Percentiles rank a stretch among this genome's conserved stretches.
Conservation (phyloP, 2,329 filamentous ascomycete species). For the Aquanectria penicillioides region DNA sequence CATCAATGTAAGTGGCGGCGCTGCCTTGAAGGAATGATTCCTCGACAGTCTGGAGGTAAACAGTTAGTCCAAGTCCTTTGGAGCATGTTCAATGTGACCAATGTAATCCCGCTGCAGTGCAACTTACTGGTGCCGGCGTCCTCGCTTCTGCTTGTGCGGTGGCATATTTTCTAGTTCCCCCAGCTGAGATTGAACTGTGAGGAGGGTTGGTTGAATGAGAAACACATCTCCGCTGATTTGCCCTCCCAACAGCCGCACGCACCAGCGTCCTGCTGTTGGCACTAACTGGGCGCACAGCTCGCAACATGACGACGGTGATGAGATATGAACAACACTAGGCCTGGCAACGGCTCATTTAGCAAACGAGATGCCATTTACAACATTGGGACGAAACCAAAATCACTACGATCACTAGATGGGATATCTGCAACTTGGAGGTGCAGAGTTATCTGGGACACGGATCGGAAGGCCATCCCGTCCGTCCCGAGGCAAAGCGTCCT, state of each 20-base stretch:
- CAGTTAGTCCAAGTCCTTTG: neutral
- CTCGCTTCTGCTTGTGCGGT: conserved; percentile 5
- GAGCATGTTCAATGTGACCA: neutral
- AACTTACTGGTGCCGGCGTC: neutral
- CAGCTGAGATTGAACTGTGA: neutral
- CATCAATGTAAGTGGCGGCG: conserved; percentile 97
- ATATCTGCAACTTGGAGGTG: no score
- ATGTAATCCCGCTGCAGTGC: no score
- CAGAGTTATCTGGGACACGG: neutral
- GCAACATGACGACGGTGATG: conserved; percentile 7
- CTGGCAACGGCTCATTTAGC: no score
- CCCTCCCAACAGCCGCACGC: neutral
- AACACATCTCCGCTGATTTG: neutral
- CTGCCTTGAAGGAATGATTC: conserved; percentile 84
- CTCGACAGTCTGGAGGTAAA: neutral
- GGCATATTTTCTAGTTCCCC: neutral
- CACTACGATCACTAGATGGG: no score
- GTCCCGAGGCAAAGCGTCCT: neutral
- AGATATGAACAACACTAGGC: neutral
- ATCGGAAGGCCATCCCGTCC: neutral
- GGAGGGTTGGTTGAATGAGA: neutral
- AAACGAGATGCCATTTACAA: no score
- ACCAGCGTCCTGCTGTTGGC: neutral
- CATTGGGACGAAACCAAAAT: no score
- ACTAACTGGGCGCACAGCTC: neutral